phyloP scores from a whole-genome alignment of 78 protist species.

The Protostelium mycophagum region DNA sequence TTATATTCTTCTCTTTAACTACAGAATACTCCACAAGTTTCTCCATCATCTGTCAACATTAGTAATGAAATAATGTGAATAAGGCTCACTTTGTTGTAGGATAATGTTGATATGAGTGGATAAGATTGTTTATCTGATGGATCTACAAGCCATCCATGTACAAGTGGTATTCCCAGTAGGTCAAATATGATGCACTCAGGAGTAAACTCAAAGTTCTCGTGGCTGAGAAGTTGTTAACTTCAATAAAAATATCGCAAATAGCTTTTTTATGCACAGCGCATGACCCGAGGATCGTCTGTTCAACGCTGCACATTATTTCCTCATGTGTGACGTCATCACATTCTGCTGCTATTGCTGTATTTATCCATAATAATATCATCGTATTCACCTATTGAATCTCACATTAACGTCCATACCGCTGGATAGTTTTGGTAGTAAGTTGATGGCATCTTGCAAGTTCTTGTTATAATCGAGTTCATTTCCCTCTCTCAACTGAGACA shows the following conservation, averaged over 20 bases:
- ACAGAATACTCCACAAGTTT: background rate
- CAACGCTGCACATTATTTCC: too few species aligned
- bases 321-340: too few species aligned
- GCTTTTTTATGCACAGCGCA: too few species aligned
- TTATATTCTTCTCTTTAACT: background rate
- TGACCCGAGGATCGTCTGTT: too few species aligned
- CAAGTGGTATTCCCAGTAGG: slow-evolving; percentile 35
- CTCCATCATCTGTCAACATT: slow-evolving; percentile 15
- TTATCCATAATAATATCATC: too few species aligned
- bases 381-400: background rate
- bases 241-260: background rate
- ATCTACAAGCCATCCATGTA: slow-evolving; percentile 70
- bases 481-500: background rate
- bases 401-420: slow-evolving; percentile 17
- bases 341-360: too few species aligned
- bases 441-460: background rate
- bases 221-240: slow-evolving; percentile 9
- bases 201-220: slow-evolving; percentile 33
- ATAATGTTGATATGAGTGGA: slow-evolving; percentile 30
- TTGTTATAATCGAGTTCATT: background rate
- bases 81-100: slow-evolving; percentile 35
- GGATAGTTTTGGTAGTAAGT: background rate
- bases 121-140: slow-evolving; percentile 32
- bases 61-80: too few species aligned
- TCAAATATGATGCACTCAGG: slow-evolving; percentile 45